Base-by-base conservation (phyloP, 371 early-diverging fungal species). In the Mortierella sp. region DNA sequence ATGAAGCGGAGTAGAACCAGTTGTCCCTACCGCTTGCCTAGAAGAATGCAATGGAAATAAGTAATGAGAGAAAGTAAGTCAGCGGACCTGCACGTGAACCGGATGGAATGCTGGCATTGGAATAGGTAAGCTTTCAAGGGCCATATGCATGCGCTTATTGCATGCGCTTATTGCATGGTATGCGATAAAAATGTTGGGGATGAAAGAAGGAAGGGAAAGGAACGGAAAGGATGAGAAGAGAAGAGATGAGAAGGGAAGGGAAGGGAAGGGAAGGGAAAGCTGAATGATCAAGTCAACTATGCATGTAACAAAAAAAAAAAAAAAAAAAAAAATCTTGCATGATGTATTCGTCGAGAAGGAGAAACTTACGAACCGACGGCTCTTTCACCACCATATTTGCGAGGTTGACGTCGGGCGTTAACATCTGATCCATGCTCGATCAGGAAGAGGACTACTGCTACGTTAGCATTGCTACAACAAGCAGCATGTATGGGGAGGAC, bases 361-460 rank as follows among this genome's bases (percentile, higher is more conserved):
- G 52, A 50, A 59, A 75, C 82, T 72, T 76, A 81, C 76, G 74
- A 57, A 28, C 63, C 73, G 3, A 68, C 52, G 47, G 61, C 65
- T n/a, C 70, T 66, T 52, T 80, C 82, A 53, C 84, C 77, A 28
- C 73, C 79, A 41, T 71, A 83, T 58, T 78, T 74, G 13, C 83
- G 75, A 15, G 86, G 78, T 16, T 53, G 58, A 22, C 90, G 86
- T 65, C 88, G 90, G 1, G 91, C 87, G 80, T 94, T 92, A 57
- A 92, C 90, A 77, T 93, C 90, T 21, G 92, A 92, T 21, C 93
- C 94, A 71, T 89, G 88, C 36, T 93, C 93, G 63, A 94, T 88
- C 33, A 94, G 83, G 66, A 91, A 90, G 70, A 93, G 92, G 43
- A 93, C 89, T 5, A 92, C 91, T 4, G 90, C 86, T 10, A 90